Conservation (phyloP, 2,329 filamentous ascomycete species). For the Aureobasidium sp. region DNA sequence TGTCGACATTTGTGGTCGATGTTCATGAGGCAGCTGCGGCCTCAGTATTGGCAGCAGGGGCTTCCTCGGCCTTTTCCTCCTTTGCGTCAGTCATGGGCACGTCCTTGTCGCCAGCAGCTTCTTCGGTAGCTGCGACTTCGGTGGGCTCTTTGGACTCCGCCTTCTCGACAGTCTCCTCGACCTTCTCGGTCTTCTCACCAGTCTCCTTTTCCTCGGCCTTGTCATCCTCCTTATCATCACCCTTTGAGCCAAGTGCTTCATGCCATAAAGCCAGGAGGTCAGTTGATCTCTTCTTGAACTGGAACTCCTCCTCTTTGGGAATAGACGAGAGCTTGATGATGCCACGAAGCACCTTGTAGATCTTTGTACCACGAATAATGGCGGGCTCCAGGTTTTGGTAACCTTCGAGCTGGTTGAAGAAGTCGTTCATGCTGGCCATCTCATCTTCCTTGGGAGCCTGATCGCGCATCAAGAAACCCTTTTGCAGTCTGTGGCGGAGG, state of each 20-base stretch:
- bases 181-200: constrained; percentile 25
- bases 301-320: constrained; percentile 78
- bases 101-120: constrained; percentile 27
- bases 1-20: not conserved
- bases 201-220: constrained; percentile 9
- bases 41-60: constrained; percentile 19
- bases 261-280: constrained; percentile 84
- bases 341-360: constrained; percentile 95
- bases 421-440: constrained; percentile 71
- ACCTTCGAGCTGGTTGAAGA: constrained; percentile 71
- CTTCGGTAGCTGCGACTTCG: constrained; percentile 25
- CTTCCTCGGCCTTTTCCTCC: constrained; percentile 20
- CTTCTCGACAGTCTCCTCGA: constrained; percentile 30
- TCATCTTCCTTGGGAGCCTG: constrained; percentile 79
- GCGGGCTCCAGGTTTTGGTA: constrained; percentile 75
- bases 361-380: constrained; percentile 88
- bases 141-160: constrained; percentile 22
- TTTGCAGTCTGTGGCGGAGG: constrained; percentile 88
- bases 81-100: constrained; percentile 28
- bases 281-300: constrained; percentile 80
- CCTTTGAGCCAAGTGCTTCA: constrained; percentile 52
- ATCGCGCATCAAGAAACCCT: constrained; percentile 81
- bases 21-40: constrained; percentile 20
- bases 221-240: constrained; percentile 10
- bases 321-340: constrained; percentile 84